These are phyloP conservation scores for Acephala macrosclerotiorum DNA, from an alignment of 2,329 filamentous ascomycete species.

Conservation along the genomic window DNA sequence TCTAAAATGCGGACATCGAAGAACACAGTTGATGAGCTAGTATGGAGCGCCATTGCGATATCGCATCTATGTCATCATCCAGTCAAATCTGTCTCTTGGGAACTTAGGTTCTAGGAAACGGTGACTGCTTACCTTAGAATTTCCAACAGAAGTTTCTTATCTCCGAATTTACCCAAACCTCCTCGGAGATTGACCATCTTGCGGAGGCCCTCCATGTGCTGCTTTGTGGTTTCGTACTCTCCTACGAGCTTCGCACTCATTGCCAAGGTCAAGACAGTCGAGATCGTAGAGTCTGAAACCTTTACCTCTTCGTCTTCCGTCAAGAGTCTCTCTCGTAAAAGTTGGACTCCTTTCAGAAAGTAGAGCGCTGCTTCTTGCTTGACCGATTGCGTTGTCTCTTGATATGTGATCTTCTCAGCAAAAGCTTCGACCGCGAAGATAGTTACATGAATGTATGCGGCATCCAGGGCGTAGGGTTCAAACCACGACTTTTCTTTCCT, in stretches of 20 bases:
- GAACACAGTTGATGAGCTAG: conserved; percentile 37
- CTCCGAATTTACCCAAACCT: conserved; percentile 43
- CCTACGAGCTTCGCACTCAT: conserved; percentile 42
- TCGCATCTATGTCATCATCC: conserved; percentile 31
- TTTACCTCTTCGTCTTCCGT: conserved; percentile 33
- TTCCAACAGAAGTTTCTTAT: conserved; percentile 47
- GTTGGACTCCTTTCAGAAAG: conserved; percentile 39
- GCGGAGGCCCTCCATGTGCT: conserved; percentile 38
- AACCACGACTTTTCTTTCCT: conserved; percentile 40
- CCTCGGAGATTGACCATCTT: conserved; percentile 38
- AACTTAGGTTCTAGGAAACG: too few species aligned
- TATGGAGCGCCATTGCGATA: conserved; percentile 39
- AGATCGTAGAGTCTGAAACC: conserved; percentile 44
- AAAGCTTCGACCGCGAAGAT: conserved; percentile 48
- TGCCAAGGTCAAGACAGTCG: conserved; percentile 45
- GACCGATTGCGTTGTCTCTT: conserved; percentile 1
- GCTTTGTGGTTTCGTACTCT: conserved; percentile 40
- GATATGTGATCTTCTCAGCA: conserved; percentile 25
- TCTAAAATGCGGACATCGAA: conserved; percentile 36
- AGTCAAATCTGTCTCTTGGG: too few species aligned
- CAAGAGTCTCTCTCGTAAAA: conserved; percentile 45
- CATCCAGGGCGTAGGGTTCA: conserved; percentile 44
- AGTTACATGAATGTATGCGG: conserved; percentile 47
- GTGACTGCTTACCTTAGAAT: conserved; percentile 44
- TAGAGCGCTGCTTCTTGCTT: conserved; percentile 35